Evolutionary conservation across 139 green algal genomes (phyloP), one percentile per base, ranked within the genome.

Genomic region (Chlorella sp.): DNA sequence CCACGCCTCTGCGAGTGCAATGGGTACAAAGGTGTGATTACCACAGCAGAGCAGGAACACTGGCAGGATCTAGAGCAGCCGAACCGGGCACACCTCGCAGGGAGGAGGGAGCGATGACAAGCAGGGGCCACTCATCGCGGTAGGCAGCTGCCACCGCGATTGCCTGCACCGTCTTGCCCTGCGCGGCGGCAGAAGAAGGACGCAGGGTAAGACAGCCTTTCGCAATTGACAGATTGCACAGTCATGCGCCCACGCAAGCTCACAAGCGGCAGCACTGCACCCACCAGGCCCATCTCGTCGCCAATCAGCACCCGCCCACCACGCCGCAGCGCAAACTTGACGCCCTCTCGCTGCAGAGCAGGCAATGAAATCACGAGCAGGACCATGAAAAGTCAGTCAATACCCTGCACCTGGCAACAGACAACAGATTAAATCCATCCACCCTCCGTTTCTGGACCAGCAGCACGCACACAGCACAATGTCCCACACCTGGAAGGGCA

Each of bases 151-250:
- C 78, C 55, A 96, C 55, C 25, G 90, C 91, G n/a, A 92, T 88
- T 4, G 90, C 88, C 69, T 95, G 93, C 70, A 97, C 92, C 23
- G 94, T 97, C 89, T 98, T 98, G 55, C 94, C 95, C 47, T 32
- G 25, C 26, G 15, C 9, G 44, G 44, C 44, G 9, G 9, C 7
- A 7, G 28, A 69, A 38, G 63, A 28, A 36, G 28, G 13, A 4
- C 18, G 44, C 7, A 9, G 44, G 6, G 44, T 16, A 51, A 51
- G 25, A 18, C 23, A 62, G 21, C 65, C 6, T 55, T 68, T 16
- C 30, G 20, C 25, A 25, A 21, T 6, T 18, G 32, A 67, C 38
- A 64, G 15, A 74, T 26, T n/a, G 30, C 64, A 38, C 64, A 71
- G n/a, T n/a, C n/a, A n/a, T n/a, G n/a, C n/a, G n/a, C n/a, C n/a